These are phyloP conservation scores for Ustilago tritici DNA, from an alignment of 1,284 basidiomycete species.

Conservation along the genomic window DNA sequence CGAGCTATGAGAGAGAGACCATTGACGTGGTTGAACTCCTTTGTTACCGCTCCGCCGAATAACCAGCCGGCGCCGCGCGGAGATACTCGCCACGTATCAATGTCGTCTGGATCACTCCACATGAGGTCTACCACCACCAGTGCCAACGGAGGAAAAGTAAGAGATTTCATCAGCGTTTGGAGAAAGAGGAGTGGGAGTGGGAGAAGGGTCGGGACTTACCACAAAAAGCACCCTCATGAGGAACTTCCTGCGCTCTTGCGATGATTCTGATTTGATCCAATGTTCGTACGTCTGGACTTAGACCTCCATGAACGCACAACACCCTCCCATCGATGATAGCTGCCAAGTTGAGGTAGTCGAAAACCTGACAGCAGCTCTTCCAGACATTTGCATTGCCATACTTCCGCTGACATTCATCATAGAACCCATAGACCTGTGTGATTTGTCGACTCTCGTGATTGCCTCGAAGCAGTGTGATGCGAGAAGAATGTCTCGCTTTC, in stretches of 20 bases:
- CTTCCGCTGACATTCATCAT: slow-evolving; percentile 92
- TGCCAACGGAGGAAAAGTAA: slow-evolving; percentile 76
- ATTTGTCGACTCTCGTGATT: slow-evolving; percentile 97
- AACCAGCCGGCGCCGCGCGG: slow-evolving; percentile 98
- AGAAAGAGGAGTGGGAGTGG: neutral
- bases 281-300: slow-evolving; percentile 97
- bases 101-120: slow-evolving; percentile 99
- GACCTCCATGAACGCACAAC: slow-evolving; percentile 97
- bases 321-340: slow-evolving; percentile 98
- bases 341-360: slow-evolving; percentile 96
- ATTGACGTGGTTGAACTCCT: slow-evolving; percentile 91
- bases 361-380: slow-evolving; percentile 99
- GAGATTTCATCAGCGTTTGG: neutral
- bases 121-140: slow-evolving; percentile 83
- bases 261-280: slow-evolving; percentile 99
- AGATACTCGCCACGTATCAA: slow-evolving; percentile 98
- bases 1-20: slow-evolving; percentile 96
- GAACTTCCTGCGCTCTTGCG: slow-evolving; percentile 93
- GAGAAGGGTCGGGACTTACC: slow-evolving; percentile 11
- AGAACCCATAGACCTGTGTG: slow-evolving; percentile 98
- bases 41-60: slow-evolving; percentile 96
- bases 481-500: slow-evolving; percentile 93
- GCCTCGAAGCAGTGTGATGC: slow-evolving; percentile 87
- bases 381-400: slow-evolving; percentile 92
- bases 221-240: slow-evolving; percentile 96